Evolutionary conservation across 2,329 filamentous ascomycete genomes (phyloP), one percentile per base, ranked within the genome.

Genomic region (Botrytis deweyae): DNA sequence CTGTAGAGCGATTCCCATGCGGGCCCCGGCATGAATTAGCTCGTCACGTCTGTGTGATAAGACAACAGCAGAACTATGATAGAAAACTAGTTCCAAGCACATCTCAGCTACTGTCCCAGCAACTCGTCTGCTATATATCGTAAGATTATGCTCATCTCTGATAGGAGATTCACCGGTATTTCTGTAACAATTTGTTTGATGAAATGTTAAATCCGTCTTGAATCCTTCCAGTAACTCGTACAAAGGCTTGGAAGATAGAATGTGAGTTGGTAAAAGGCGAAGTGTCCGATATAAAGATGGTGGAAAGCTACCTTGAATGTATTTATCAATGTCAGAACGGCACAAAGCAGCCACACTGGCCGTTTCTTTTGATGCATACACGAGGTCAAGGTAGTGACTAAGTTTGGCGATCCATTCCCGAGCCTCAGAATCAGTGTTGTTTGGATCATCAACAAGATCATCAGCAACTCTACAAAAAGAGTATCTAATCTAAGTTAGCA

Each of bases 1-100:
- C 78, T 94, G 92, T n/a, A 94, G 83, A 1, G 92, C 91, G 49
- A 91, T 86, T 0, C 92, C 92, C 91, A 93, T 93, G 42, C 86
- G 84, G 33, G 85, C 84, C 1, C 90, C 90, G 0, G 90, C 87
- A 25, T 83, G 79, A 22, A 90, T 83, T 9, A 92, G 84, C 4
- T 82, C 79, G 22, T 83, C 79, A 61, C 81, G 76, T 42, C 84
- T 82, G 62, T 81, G 49, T 22, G 64, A 46, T 16, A 76, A 74
- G 8, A 73, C 74, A 12, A 38, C 29, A 74, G 44, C 73, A 6
- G 81, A 72, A 58, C 65, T 81, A 78, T 93, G 88, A 74, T 87
- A 83, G 77, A 92, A 89, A 20, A 91, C 90, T 3, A 93, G 84
- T 78, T 91, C 86, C 12, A 93, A 84, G 76, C 90, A 91, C 49